phyloP scores from a whole-genome alignment of 768 basidiomycete genomes.

The Podaxis sp. region DNA sequence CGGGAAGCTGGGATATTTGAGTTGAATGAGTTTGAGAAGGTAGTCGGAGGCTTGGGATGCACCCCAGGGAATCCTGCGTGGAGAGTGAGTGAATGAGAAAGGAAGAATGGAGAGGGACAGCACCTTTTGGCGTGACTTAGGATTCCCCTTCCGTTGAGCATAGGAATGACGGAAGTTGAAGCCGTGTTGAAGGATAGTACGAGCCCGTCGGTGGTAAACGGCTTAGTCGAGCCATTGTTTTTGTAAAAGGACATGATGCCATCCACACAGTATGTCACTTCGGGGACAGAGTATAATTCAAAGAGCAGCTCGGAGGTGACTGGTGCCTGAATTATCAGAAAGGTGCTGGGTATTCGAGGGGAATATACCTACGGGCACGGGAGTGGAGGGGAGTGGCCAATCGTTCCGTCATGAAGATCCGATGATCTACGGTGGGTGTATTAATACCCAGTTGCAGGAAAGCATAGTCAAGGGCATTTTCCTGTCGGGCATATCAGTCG shows the following conservation, averaged over 20 bases:
- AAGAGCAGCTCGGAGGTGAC: conserved; percentile 97
- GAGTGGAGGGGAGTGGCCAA: conserved; percentile 87
- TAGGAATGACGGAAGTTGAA: conserved; percentile 86
- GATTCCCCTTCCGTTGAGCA: conserved; percentile 77
- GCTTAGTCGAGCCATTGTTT: conserved; percentile 42
- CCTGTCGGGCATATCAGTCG: conserved; percentile 49
- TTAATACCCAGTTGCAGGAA: conserved; percentile 86
- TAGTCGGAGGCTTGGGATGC: conserved; percentile 87
- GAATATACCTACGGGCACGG: conserved; percentile 59
- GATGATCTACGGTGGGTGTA: conserved; percentile 71
- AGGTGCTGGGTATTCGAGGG: conserved; percentile 4
- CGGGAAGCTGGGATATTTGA: conserved; percentile 93
- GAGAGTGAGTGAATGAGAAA: neutral
- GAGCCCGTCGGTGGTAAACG: conserved; percentile 67
- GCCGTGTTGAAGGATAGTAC: conserved; percentile 90
- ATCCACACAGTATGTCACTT: conserved; percentile 84
- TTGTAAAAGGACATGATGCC: conserved; percentile 90
- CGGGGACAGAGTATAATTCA: conserved; percentile 85
- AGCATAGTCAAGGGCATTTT: conserved; percentile 90
- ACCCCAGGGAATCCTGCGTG: conserved; percentile 86
- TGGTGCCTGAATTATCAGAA: conserved; percentile 23
- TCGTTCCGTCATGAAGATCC: conserved; percentile 91
- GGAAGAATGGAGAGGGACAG: neutral
- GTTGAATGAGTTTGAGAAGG: conserved; percentile 86
- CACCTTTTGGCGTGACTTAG: conserved; percentile 86